Evolutionary conservation across 805 yeast genomes (phyloP), one percentile per base, ranked within the genome.

Genomic region (Clavispora santaluciae): DNA sequence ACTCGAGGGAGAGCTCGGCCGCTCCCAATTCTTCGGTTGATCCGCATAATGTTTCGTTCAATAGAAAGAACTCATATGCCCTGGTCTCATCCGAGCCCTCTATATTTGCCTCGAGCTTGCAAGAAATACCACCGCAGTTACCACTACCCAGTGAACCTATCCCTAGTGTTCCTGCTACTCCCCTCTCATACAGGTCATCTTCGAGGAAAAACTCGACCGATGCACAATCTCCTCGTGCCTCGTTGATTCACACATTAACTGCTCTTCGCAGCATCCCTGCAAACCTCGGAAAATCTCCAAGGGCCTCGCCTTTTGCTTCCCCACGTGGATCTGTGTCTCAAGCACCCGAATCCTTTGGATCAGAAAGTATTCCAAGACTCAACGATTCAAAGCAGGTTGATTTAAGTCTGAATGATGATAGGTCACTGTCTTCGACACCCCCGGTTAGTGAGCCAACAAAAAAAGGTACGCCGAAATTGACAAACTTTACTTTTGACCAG

Each of bases 61-160:
- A 43, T 3, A 38, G 53, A 1, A 36, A 48, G 17, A 39, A 38
- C 25, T 49, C 54, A 3, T 35, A 33, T n/a, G 17, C 44, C 0
- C 41, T 45, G 16, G 35, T 36, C 16, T 11, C 43, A 13, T 49
- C 56, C 1, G 50, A 40, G 5, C 29, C 40, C 11, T 41, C 46
- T 6, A 24, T 39, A 9, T 62, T 49, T 17, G 36, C 23, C 11
- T 38, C 46, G 15, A 45, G 42, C 16, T 38, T 48, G 10, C 45
- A 39, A 20, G 73, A 64, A 39, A 62, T 83, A 5, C 88, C 89
- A 0, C 78, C 83, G 0, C 75, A 68, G 39, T 57, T 69, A 13
- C 78, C 83, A 1, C 62, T 76, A 43, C 90, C 90, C 3, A 58
- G 52, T 11, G 82, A 74, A 33, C 75, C 78, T 13, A 57, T 76